Conservation (phyloP, 2,329 filamentous ascomycete species). For the Pyrenochaeta sp. region DNA sequence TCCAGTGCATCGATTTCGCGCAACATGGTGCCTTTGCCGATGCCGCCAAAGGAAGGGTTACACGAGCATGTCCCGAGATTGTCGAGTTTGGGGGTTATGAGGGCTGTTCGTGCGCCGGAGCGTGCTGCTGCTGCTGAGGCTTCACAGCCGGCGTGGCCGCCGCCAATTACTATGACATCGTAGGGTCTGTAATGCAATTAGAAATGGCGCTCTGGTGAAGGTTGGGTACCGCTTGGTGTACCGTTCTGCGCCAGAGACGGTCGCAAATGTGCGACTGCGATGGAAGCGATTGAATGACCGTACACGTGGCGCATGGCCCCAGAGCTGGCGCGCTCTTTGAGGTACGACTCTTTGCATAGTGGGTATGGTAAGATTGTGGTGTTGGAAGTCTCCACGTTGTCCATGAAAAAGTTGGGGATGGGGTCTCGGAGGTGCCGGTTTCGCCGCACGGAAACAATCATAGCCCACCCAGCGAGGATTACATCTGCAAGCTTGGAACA, state of each 20-base stretch:
- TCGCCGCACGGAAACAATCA: slow-evolving; percentile 16
- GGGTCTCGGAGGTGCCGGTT: slow-evolving; percentile 20
- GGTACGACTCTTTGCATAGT: slow-evolving; percentile 37
- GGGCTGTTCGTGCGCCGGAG: slow-evolving; percentile 84
- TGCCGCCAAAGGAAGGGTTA: slow-evolving; percentile 97
- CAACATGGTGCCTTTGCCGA: slow-evolving; percentile 96
- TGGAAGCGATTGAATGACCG: slow-evolving; percentile 49
- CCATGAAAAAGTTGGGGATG: slow-evolving; percentile 19
- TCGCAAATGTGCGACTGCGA: slow-evolving; percentile 54
- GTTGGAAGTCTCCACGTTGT: slow-evolving; percentile 1
- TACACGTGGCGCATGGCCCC: slow-evolving; percentile 59
- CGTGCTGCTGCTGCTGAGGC: slow-evolving; percentile 91
- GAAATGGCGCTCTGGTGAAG: slow-evolving; percentile 5
- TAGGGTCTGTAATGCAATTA: slow-evolving; percentile 65
- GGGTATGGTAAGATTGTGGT: slow-evolving; percentile 8
- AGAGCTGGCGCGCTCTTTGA: slow-evolving; percentile 51
- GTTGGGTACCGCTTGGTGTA: slow-evolving; percentile 2
- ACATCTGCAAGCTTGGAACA: not conserved
- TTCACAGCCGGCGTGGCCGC: slow-evolving; percentile 94
- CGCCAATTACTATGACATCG: slow-evolving; percentile 95
- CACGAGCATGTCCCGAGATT: slow-evolving; percentile 96
- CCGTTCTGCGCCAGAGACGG: slow-evolving; percentile 51
- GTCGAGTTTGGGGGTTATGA: slow-evolving; percentile 86
- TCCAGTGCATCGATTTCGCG: slow-evolving; percentile 95
- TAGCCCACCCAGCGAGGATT: not conserved